Evolutionary conservation across 2,329 filamentous ascomycete genomes (phyloP), one percentile per base, ranked within the genome.

Genomic region (Ophiostoma pallidulum): DNA sequence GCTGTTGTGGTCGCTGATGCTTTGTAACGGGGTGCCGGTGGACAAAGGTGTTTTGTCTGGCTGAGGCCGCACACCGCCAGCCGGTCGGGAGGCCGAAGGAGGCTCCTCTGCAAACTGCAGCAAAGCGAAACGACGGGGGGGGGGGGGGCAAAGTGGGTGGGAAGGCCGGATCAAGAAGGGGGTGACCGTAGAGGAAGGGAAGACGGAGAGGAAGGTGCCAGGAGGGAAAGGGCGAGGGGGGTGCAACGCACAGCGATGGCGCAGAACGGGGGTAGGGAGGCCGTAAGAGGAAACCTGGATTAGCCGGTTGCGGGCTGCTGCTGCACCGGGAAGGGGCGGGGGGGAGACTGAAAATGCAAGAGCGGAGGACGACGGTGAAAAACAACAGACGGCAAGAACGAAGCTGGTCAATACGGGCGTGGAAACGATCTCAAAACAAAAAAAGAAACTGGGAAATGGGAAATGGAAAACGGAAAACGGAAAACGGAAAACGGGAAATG

Each of bases 381-480:
- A 44, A 48, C 22, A 47, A 39, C 42, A 40, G 41, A 48, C 22
- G 45, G 45, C 29, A 36, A 36, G n/a, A 39, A 36, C 10, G 24
- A 28, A 28, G 24, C 24, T 6, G 24, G 24, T 28, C 24, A 28
- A 28, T 10, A 35, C 39, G 51, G 48, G 13, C 13, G 12, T 32
- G 16, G n/a, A n/a, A n/a, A n/a, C n/a, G n/a, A n/a, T n/a, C n/a
- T n/a, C n/a, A n/a, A n/a, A n/a, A n/a, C n/a, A n/a, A n/a, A n/a
- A n/a, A n/a, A n/a, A n/a, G n/a, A n/a, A n/a, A n/a, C n/a, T 18
- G 18, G 33, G n/a, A 45, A 48, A 26, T 16, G 16, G 29, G 16
- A 28, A 28, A 24, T 12, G 24, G 42, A 16, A 19, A 36, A 38
- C 28, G 29, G 40, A 37, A 41, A 39, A 41, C 37, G 41, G 51